phyloP scores from a whole-genome alignment of 768 basidiomycete species.

The Lactarius quietus region DNA sequence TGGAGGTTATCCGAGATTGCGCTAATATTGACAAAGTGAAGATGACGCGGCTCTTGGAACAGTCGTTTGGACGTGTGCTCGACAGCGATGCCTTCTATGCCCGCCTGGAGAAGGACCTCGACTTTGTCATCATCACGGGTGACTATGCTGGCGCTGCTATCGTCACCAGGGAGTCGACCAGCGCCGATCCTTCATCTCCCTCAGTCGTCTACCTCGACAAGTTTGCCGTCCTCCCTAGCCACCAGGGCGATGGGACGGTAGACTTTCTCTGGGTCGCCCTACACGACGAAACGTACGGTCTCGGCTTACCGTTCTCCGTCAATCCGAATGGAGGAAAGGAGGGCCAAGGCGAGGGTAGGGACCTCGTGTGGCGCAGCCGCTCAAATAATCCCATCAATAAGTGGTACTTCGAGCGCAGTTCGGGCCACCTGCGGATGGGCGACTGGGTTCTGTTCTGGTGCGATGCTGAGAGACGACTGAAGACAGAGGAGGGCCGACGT shows the following conservation, averaged over 20 bases:
- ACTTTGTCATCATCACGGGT: conserved; percentile 91
- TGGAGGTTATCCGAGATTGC: conserved; percentile 71
- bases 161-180: conserved; percentile 60
- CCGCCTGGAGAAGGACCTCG: conserved; percentile 71
- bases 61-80: conserved; percentile 75
- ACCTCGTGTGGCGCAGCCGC: conserved; percentile 94
- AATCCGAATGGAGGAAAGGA: conserved; percentile 94
- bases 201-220: conserved; percentile 95
- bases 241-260: conserved; percentile 98
- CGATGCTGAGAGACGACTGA: conserved; percentile 86
- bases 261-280: conserved; percentile 99
- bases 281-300: conserved; percentile 96
- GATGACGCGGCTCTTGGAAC: conserved; percentile 79
- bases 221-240: conserved; percentile 90
- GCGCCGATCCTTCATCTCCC: conserved; percentile 41
- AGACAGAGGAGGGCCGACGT: conserved; percentile 62
- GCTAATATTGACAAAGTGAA: conserved; percentile 71
- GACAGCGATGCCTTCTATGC: conserved; percentile 72
- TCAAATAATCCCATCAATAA: conserved; percentile 95
- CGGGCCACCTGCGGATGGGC: conserved; percentile 82
- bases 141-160: conserved; percentile 95
- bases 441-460: conserved; percentile 98
- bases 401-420: conserved; percentile 98
- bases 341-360: conserved; percentile 85
- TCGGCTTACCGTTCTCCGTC: conserved; percentile 88